Evolutionary conservation across 495 filamentous ascomycete genomes (phyloP), one percentile per base, ranked within the genome.

Genomic region (Ascodesmis nigricans): DNA sequence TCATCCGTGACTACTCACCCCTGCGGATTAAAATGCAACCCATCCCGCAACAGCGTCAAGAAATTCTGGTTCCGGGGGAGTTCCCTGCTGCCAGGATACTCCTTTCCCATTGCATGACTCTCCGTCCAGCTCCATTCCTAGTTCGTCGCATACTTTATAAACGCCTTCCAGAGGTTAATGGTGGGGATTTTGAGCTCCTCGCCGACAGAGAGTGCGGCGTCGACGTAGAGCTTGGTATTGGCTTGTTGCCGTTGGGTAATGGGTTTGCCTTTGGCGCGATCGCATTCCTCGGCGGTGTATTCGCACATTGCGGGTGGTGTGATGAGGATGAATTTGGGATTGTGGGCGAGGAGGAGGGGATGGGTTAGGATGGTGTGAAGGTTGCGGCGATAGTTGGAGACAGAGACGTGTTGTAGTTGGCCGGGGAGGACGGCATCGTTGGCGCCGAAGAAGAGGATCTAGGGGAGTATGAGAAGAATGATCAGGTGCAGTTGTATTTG

Each of bases 401-500:
- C 54, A 2, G 78, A 67, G n/a, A 92, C 65, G 47, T 78, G 66
- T 50, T 91, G 82, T 4, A 54, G 55, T 9, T 61, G 57, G 25
- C 60, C 54, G 13, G 60, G 59, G n/a, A 83, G 45, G 35, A 62
- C 64, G 4, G 82, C 73, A 52, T 92, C 82, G 49, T 92, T 92
- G 46, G 82, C 77, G 11, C 82, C 82, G 39, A 91, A 69, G 46
- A 87, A 80, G 41, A 92, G 58, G 15, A 72, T 62, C 77, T 84
- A 34, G 17, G 19, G 33, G 13, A 25, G 28, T 14, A 47, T 9
- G 5, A 18, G 17, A 7, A 31, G 3, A 31, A 31, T 11, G 14
- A 4, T 9, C 3, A 27, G n/a, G n/a, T n/a, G n/a, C n/a, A n/a
- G n/a, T n/a, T n/a, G n/a, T n/a, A n/a, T n/a, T n/a, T n/a, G n/a